These are phyloP conservation scores for Colletotrichum sp. DNA, from an alignment of 2,329 filamentous ascomycete species.

Conservation along the genomic window DNA sequence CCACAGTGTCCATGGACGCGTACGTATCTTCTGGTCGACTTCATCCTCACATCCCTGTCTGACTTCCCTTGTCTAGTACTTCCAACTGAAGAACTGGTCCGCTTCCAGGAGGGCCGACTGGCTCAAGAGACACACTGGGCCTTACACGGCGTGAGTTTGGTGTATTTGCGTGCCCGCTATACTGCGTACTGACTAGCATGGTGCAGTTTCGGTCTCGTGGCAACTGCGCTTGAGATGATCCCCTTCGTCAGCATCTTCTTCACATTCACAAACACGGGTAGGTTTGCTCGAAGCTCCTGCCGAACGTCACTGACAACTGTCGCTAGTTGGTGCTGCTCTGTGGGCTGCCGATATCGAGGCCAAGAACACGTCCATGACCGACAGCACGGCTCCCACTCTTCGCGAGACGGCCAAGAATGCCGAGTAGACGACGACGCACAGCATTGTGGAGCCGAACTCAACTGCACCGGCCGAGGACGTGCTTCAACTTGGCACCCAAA, in stretches of 20 bases:
- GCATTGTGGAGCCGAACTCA: not conserved
- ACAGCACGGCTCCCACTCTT: constrained; percentile 54
- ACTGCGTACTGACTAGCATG: not conserved
- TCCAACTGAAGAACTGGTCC: constrained; percentile 88
- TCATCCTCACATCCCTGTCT: not conserved
- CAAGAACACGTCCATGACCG: constrained; percentile 53
- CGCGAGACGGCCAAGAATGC: constrained; percentile 54
- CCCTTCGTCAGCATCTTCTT: constrained; percentile 85
- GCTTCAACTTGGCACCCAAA: not conserved
- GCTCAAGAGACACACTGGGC: constrained; percentile 71
- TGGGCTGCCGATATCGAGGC: constrained; percentile 88
- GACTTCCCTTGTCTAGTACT: constrained; percentile 65
- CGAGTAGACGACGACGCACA: constrained; percentile 36
- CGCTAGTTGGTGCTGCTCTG: constrained; percentile 81
- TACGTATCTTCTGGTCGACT: constrained; percentile 36
- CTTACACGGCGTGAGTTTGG: constrained; percentile 74
- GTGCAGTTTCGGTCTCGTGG: constrained; percentile 72
- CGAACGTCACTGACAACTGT: constrained; percentile 22
- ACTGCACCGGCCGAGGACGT: not conserved
- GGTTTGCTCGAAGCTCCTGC: constrained; percentile 18
- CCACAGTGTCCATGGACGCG: constrained; percentile 55
- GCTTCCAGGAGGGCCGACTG: constrained; percentile 68
- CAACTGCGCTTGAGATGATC: constrained; percentile 83
- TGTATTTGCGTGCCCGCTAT: not conserved
- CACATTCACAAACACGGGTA: constrained; percentile 84